Conservation (phyloP, 1,139 yeast species). For the Arxiozyma telluris region DNA sequence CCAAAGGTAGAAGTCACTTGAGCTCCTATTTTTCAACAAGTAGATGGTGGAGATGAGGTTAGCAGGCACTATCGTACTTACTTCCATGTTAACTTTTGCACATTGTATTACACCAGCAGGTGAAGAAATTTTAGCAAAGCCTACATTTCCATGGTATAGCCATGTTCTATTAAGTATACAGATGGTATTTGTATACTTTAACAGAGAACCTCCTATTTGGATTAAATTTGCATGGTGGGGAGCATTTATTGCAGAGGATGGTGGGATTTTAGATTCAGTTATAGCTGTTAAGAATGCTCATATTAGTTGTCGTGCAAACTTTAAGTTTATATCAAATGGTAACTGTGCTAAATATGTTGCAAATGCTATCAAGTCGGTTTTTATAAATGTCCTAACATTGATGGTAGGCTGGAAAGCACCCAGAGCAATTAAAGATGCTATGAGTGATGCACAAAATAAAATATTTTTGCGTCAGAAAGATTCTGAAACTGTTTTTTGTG, state of each 20-base stretch:
- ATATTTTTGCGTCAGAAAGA: background rate
- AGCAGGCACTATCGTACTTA: too few relatives aligned
- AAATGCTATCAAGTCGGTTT: background rate
- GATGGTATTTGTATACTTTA: background rate
- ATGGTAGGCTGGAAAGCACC: background rate
- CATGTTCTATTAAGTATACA: background rate
- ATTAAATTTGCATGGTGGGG: constrained; percentile 3
- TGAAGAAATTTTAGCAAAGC: too few relatives aligned
- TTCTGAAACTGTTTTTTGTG: background rate
- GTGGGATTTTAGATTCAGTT: background rate
- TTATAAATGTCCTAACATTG: background rate
- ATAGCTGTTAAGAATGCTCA: background rate
- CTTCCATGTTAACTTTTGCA: too few relatives aligned
- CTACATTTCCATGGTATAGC: background rate
- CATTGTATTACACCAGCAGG: too few relatives aligned
- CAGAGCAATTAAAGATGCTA: background rate
- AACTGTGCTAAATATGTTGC: background rate
- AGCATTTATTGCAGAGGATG: constrained; percentile 3
- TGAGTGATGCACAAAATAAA: background rate
- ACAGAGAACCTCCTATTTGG: background rate
- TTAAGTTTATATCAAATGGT: background rate
- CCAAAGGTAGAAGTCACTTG: too few relatives aligned
- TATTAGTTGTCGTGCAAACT: background rate
- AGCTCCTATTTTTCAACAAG: too few relatives aligned
- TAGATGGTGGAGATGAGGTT: too few relatives aligned